Conservation (phyloP, 495 filamentous ascomycete species). For the Hyaloscypha hepaticicola region DNA sequence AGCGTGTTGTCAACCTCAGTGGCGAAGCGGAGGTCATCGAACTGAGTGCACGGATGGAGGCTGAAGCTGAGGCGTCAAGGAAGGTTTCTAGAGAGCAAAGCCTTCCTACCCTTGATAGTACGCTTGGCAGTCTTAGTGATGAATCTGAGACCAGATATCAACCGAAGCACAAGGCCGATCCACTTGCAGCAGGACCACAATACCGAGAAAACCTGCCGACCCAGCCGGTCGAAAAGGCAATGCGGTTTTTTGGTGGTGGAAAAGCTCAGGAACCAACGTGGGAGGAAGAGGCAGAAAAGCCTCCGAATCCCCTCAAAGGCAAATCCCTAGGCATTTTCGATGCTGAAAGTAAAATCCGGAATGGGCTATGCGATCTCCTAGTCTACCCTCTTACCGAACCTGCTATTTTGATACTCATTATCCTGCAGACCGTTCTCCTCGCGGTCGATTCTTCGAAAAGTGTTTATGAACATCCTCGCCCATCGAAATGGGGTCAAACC, state of each 20-base stretch:
- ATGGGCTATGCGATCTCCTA: slow-evolving; percentile 79
- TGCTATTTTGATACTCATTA: slow-evolving; percentile 79
- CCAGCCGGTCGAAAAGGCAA: slow-evolving; percentile 29
- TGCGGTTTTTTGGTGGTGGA: slow-evolving; percentile 24
- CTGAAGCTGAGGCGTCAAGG: slow-evolving; percentile 12
- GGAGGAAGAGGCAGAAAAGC: slow-evolving; percentile 21
- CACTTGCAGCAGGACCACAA: slow-evolving; percentile 24
- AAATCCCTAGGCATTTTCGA: slow-evolving; percentile 83
- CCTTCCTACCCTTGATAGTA: slow-evolving; percentile 13
- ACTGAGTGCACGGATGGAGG: slow-evolving; percentile 32
- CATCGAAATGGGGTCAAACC: slow-evolving; percentile 60
- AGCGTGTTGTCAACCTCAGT: slow-evolving; percentile 95
- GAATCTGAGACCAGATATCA: slow-evolving; percentile 21
- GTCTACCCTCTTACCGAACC: slow-evolving; percentile 87
- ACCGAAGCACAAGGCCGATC: slow-evolving; percentile 27
- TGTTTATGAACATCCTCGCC: slow-evolving; percentile 55
- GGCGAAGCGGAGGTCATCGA: slow-evolving; percentile 62
- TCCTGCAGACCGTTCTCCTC: slow-evolving; percentile 83
- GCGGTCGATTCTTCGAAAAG: slow-evolving; percentile 74
- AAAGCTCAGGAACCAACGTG: slow-evolving; percentile 10
- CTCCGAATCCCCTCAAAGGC: slow-evolving; percentile 77
- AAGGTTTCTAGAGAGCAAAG: slow-evolving; percentile 7
- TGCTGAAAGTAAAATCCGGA: slow-evolving; percentile 70
- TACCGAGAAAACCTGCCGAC: slow-evolving; percentile 13
- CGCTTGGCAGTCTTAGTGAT: slow-evolving; percentile 25